A percentile compares a stretch with the other conserved stretches of the same genome.
phyloP scores from a whole-genome alignment of 1,284 basidiomycete species.

The Trametes versicolor region DNA sequence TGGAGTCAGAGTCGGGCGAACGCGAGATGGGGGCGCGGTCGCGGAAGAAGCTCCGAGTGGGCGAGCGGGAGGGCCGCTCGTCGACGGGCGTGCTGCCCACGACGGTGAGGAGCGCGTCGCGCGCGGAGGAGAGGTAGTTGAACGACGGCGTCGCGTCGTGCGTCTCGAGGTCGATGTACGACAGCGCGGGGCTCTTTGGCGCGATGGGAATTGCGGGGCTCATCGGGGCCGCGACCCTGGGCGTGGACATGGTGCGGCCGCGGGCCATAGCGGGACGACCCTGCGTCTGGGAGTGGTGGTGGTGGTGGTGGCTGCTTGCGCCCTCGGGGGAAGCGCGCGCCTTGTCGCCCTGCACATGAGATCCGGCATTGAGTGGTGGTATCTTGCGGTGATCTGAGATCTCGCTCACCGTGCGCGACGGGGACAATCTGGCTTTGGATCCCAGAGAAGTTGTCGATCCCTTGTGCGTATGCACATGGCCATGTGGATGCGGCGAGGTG shows the following conservation, averaged over 20 bases:
- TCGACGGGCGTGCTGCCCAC: slow-evolving; percentile 26
- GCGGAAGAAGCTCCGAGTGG: slow-evolving; percentile 25
- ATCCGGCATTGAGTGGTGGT: not conserved
- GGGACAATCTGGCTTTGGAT: slow-evolving; percentile 26
- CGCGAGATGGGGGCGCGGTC: slow-evolving; percentile 23
- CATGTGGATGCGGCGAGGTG: slow-evolving; percentile 30
- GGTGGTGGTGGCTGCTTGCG: not conserved
- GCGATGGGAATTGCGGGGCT: slow-evolving; percentile 20
- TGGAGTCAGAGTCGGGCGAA: slow-evolving; percentile 24
- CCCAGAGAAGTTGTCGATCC: slow-evolving; percentile 19
- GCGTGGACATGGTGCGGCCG: slow-evolving; percentile 27
- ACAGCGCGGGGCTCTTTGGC: slow-evolving; percentile 32
- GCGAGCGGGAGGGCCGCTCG: slow-evolving; percentile 27
- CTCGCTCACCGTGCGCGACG: slow-evolving; percentile 26
- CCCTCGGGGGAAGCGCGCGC: slow-evolving; percentile 19
- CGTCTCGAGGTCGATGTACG: slow-evolving; percentile 28
- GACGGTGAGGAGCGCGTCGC: slow-evolving; percentile 33
- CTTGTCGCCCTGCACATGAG: slow-evolving; percentile 17
- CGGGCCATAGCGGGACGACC: slow-evolving; percentile 7
- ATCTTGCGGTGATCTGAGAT: slow-evolving; percentile 6
- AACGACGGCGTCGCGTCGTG: slow-evolving; percentile 29
- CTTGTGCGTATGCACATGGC: slow-evolving; percentile 24
- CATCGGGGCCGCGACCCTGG: slow-evolving; percentile 20
- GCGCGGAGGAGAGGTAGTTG: slow-evolving; percentile 30
- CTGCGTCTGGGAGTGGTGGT: not conserved